These are phyloP conservation scores for Penicillium dipodomyicola DNA, from an alignment of 495 filamentous ascomycete species.

Conservation along the genomic window DNA sequence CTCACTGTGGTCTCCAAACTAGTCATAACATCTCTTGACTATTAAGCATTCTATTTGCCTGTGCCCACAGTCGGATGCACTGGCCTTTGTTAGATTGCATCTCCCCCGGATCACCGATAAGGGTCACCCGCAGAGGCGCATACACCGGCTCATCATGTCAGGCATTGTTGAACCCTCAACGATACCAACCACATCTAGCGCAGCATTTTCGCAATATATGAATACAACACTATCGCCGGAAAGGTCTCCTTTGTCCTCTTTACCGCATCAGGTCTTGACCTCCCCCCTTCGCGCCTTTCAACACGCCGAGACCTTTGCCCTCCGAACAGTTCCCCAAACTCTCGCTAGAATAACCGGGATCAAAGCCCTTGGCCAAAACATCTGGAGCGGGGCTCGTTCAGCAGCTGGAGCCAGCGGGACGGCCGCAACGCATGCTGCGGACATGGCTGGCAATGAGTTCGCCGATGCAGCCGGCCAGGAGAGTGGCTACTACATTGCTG, in stretches of 20 bases:
- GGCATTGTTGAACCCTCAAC: conserved; percentile 16
- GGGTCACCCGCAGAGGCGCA: conserved; percentile 14
- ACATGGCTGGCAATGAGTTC: conserved; percentile 29
- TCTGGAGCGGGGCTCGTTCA: conserved; percentile 29
- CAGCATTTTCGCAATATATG: conserved; percentile 13
- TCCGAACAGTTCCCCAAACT: conserved; percentile 39
- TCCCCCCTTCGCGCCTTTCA: conserved; percentile 40
- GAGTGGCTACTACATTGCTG: conserved; percentile 33
- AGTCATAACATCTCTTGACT: not conserved
- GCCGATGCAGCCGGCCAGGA: conserved; percentile 32
- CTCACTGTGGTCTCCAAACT: conserved; percentile 12
- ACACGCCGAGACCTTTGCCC: conserved; percentile 38
- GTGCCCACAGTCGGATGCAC: not conserved
- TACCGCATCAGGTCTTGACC: conserved; percentile 34
- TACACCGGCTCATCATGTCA: conserved; percentile 24
- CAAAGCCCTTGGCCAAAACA: conserved; percentile 21
- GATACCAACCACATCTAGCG: conserved; percentile 23
- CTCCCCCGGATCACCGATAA: conserved; percentile 27
- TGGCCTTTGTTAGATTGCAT: conserved; percentile 17
- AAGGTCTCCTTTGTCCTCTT: conserved; percentile 31
- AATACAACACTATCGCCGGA: conserved; percentile 20
- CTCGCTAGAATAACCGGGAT: conserved; percentile 34
- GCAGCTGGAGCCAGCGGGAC: conserved; percentile 20
- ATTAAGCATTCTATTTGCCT: not conserved
- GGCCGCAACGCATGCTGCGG: conserved; percentile 32